Percentiles rank a stretch among this genome's conserved stretches.
Conservation (phyloP, 306 rosid species). For the Cucurbita ficifolia region DNA sequence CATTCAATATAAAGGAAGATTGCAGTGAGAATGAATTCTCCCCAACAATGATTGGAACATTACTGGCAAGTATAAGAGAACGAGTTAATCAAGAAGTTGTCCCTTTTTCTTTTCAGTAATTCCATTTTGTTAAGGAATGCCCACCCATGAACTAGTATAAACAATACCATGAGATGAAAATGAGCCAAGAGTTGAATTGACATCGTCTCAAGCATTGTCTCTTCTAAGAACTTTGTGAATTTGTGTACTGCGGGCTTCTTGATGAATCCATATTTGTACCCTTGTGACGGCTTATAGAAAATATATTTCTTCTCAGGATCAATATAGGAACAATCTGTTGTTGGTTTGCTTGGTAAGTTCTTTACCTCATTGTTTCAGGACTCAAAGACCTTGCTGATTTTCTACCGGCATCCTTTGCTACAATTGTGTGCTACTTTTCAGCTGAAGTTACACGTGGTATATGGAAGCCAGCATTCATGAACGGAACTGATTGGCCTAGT, state of each 20-base stretch:
- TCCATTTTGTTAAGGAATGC: neutral
- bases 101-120: neutral
- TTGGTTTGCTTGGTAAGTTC: slow-evolving; percentile 8
- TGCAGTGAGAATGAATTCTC: neutral
- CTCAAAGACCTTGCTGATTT: slow-evolving; percentile 87
- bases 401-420: slow-evolving; percentile 78
- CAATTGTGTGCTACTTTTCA: slow-evolving; percentile 75
- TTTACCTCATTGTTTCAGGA: slow-evolving; percentile 33
- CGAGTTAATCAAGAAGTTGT: neutral
- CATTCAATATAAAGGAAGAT: neutral
- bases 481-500: slow-evolving; percentile 97
- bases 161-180: neutral
- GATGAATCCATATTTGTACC: neutral
- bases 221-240: neutral
- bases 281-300: neutral
- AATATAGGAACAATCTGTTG: neutral
- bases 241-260: neutral
- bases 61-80: neutral
- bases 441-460: slow-evolving; percentile 93
- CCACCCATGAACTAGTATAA: neutral
- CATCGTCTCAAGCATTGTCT: neutral
- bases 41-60: neutral
- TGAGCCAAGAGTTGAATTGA: neutral
- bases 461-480: slow-evolving; percentile 95
- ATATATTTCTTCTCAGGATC: neutral